Base-by-base conservation (phyloP, 805 yeast genomes). In the Candida silvatica region DNA sequence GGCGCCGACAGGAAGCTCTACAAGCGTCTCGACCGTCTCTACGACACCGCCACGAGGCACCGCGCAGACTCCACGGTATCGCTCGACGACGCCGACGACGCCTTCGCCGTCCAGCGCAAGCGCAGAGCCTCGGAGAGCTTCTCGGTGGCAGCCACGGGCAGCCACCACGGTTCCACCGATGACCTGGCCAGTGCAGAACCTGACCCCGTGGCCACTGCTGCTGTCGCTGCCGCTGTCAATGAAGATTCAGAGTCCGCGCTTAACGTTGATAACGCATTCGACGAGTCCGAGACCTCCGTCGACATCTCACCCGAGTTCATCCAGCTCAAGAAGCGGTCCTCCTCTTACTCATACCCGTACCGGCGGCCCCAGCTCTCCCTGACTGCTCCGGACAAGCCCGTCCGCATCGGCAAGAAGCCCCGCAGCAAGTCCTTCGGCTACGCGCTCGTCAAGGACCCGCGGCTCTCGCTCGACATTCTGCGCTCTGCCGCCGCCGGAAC, bases 1-100 rank as follows among this genome's bases (percentile, higher is more conserved):
- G 85, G 92, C 2, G 71, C 90, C 1, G 98, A 92, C 58, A 71
- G 87, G 46, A 88, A 88, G 58, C 69, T 90, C 20, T 86, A 83
- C 64, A 85, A 86, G 56, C 77, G 88, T 0, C 77, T 92, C 29
- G 97, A 87, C 53, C 76, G 80, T 45, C 90, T 55, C 20, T 54
- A 53, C 37, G 47, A 46, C 28, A 19, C 34, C 24, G 24, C 11
- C 12, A 22, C 24, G 12, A 22, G 24, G 24, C 12, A 8, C 24
- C 24, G 24, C 12, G 24, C 24, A 12, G 24, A 22, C 12, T 8
- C 7, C 12, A 7, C 7, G 7, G 24, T 22, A 8, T 7, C 11
- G 12, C 12, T 22, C 11, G 12, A 22, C 7, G 24, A 22, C 12
- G 24, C 7, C 11, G n/a, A n/a, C n/a, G n/a, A n/a, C n/a, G n/a